A percentile compares a stretch with the other conserved stretches of the same genome.
phyloP scores from a whole-genome alignment of 305 asterid species.

The Solanum chacoense region DNA sequence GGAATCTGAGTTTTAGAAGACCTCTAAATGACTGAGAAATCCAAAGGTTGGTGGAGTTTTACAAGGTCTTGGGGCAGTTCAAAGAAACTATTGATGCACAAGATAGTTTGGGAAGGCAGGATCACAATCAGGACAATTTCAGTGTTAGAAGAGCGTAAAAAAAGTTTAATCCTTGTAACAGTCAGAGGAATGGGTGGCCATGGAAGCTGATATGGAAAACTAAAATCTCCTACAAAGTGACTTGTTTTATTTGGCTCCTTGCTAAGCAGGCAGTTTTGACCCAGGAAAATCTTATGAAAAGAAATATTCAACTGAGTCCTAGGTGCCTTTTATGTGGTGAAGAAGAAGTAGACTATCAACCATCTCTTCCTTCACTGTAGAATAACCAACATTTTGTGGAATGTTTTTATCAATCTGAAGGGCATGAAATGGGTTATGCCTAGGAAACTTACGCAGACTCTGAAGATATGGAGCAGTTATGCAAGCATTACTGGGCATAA shows the following conservation, averaged over 20 bases:
- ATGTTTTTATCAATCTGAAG: not conserved
- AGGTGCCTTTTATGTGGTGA: not conserved
- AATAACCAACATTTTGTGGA: not conserved
- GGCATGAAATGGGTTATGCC: not conserved
- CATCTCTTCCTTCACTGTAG: too few relatives aligned
- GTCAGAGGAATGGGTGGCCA: not conserved
- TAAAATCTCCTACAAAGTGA: not conserved
- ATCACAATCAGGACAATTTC: not conserved
- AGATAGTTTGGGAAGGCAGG: not conserved
- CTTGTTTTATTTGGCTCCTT: not conserved
- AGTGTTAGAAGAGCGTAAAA: not conserved
- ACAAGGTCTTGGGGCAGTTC: not conserved
- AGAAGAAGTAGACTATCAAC: not conserved
- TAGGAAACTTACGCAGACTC: not conserved
- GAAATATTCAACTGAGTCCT: not conserved
- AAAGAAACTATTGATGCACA: not conserved
- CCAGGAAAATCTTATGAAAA: not conserved
- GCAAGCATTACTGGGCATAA: not conserved
- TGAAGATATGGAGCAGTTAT: not conserved
- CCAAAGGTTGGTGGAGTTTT: not conserved
- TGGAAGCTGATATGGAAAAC: not conserved
- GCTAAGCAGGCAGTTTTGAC: too few relatives aligned
- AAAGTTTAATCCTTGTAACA: not conserved
- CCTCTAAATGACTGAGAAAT: not conserved
- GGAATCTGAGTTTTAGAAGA: not conserved